Conservation (phyloP, 108 stramenopile genomes). For the Licmophora abbreviata region DNA sequence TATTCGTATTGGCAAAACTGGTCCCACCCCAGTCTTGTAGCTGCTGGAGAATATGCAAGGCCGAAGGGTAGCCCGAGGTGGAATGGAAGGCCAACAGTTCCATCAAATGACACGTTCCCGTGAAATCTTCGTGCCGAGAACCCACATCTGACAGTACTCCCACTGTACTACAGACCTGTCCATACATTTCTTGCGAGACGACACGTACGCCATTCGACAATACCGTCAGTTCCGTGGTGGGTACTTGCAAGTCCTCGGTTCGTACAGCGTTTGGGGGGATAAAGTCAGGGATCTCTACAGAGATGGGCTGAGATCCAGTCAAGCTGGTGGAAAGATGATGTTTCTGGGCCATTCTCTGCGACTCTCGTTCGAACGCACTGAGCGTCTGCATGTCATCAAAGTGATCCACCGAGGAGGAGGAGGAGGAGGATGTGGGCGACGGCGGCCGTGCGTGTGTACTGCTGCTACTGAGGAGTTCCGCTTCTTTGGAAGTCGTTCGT, state of each 20-base stretch:
- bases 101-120: slow-evolving; percentile 81
- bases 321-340: not conserved
- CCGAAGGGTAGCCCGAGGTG: slow-evolving; percentile 29
- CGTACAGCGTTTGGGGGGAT: slow-evolving; percentile 51
- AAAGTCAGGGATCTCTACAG: slow-evolving; percentile 25
- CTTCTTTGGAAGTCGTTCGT: slow-evolving; percentile 28
- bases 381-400: slow-evolving; percentile 33
- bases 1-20: slow-evolving; percentile 67
- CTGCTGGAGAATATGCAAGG: slow-evolving; percentile 34
- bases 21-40: slow-evolving; percentile 68
- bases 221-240: slow-evolving; percentile 63
- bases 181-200: slow-evolving; percentile 79
- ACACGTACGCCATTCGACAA: slow-evolving; percentile 84
- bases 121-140: slow-evolving; percentile 62
- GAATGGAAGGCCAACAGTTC: slow-evolving; percentile 89
- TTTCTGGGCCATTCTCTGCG: not conserved
- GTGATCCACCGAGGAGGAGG: slow-evolving; percentile 16
- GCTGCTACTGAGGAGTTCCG: slow-evolving; percentile 1
- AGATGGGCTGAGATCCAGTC: slow-evolving; percentile 17
- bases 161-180: slow-evolving; percentile 62
- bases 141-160: slow-evolving; percentile 72
- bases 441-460: slow-evolving; percentile 11
- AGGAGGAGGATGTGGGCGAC: not conserved
- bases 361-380: slow-evolving; percentile 3
- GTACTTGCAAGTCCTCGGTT: slow-evolving; percentile 28